A percentile compares a stretch with the other conserved stretches of the same genome.
Evolutionary conservation across 768 basidiomycete species (phyloP).

Genomic region (Mycena indigotica): DNA sequence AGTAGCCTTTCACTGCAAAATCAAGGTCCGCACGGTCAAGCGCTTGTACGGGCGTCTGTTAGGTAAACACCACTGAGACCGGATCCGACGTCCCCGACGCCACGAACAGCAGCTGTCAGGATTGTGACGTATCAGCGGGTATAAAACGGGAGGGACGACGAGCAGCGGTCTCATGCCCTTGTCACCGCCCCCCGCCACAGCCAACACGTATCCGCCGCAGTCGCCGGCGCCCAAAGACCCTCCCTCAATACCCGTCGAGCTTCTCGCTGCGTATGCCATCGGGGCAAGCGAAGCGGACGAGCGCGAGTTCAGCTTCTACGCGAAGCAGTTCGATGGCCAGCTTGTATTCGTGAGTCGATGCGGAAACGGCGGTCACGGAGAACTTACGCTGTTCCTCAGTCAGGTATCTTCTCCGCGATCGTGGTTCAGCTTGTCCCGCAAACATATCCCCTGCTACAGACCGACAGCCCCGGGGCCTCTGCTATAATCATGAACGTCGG

Average conservation of each 20-base stretch:
- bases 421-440: neutral
- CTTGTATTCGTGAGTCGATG: neutral
- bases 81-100: too few species aligned
- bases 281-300: neutral
- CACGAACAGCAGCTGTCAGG: too few species aligned
- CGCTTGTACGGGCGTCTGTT: too few species aligned
- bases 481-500: neutral
- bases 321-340: neutral
- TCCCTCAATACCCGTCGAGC: neutral
- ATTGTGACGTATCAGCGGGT: too few species aligned
- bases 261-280: neutral
- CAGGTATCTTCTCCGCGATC: slow-evolving; percentile 1
- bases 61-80: too few species aligned
- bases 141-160: too few species aligned
- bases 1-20: too few species aligned
- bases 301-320: neutral
- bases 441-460: slow-evolving; percentile 1
- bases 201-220: too few species aligned
- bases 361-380: neutral
- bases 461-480: neutral
- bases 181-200: too few species aligned
- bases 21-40: too few species aligned
- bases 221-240: too few species aligned
- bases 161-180: too few species aligned
- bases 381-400: neutral